Evolutionary conservation across 2,329 filamentous ascomycete species (phyloP), one percentile per base, ranked within the genome.

Genomic region (Tolypocladium tropicale): DNA sequence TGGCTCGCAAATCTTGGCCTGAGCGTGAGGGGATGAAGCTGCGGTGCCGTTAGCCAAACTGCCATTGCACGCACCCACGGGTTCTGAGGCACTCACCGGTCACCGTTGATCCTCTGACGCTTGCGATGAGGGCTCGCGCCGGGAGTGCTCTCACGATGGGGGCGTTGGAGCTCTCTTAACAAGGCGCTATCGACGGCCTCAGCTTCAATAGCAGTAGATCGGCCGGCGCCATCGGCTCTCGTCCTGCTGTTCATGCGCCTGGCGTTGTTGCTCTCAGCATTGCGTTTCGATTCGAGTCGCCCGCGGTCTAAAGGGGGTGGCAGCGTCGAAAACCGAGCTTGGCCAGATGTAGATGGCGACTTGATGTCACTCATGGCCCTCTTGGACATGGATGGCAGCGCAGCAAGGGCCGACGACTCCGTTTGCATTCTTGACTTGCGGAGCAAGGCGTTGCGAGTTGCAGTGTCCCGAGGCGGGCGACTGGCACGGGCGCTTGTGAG

Each of bases 1-100:
- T 95, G 54, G 93, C 91, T 69, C 93, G 89, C 28, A 97, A 77
- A 71, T 99, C 94, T 71, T 96, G 91, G 6, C 93, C 94, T 61
- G 92, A 87, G 46, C 94, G 84, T 64, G 94, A 95, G 32, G 94
- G 94, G 63, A 99, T 97, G 69, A 99, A 99, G 65, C 94, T 95
- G 68, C 57, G 53, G 37, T 21, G 50, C 48, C 52, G 61, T 70
- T 55, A 72, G 65, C 11, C 18, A 18, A 12, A 32, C 25, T 30
- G 16, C 14, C n/a, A 16, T 43, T 7, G 46, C 46, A 33, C 5
- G 7, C 46, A 33, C n/a, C 30, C 28, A 21, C 30, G 6, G 46
- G 10, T 28, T 30, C 28, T 16, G 23, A 32, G 36, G 46, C 41
- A 68, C 67, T 46, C 60, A 89, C 86, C 81, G 78, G 62, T 84